Percentiles rank a stretch among this genome's conserved stretches.
phyloP scores from a whole-genome alignment of 2,329 filamentous ascomycete species.

The Chaetomium strumarium region DNA sequence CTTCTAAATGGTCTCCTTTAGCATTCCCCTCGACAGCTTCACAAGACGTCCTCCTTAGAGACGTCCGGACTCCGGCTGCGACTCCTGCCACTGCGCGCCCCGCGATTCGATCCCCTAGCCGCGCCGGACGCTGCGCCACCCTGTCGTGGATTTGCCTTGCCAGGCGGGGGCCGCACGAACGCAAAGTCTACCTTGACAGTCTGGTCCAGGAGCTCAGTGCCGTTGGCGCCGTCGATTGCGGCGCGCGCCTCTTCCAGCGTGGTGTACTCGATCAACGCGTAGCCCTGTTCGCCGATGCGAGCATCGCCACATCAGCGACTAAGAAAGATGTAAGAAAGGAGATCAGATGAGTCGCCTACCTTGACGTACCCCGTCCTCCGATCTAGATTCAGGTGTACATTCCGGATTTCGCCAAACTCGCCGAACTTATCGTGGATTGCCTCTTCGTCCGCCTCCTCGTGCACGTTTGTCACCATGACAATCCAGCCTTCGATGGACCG shows the following conservation, averaged over 20 bases:
- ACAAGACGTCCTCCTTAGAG: constrained; percentile 15
- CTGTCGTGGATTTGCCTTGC: constrained; percentile 37
- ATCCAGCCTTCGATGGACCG: constrained; percentile 90
- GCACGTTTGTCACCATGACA: constrained; percentile 77
- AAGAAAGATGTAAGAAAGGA: background rate
- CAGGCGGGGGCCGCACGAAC: constrained; percentile 72
- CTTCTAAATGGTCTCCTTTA: too few species aligned
- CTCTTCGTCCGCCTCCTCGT: constrained; percentile 82
- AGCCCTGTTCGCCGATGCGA: constrained; percentile 51
- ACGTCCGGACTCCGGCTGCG: constrained; percentile 43
- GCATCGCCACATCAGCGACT: background rate
- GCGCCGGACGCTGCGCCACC: constrained; percentile 32
- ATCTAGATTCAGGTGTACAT: constrained; percentile 77
- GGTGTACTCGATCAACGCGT: constrained; percentile 78
- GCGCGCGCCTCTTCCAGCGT: constrained; percentile 72
- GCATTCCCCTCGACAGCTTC: background rate
- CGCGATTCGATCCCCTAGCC: constrained; percentile 36
- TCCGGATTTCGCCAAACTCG: constrained; percentile 83
- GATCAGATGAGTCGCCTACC: constrained; percentile 41
- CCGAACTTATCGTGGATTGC: constrained; percentile 75
- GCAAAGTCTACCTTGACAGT: constrained; percentile 77
- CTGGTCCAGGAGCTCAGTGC: constrained; percentile 73
- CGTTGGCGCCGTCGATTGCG: constrained; percentile 75
- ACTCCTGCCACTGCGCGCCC: constrained; percentile 37
- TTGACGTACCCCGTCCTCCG: constrained; percentile 81